Evolutionary conservation across 2,329 filamentous ascomycete genomes (phyloP).

Genomic region (Parastagonospora avenae): DNA sequence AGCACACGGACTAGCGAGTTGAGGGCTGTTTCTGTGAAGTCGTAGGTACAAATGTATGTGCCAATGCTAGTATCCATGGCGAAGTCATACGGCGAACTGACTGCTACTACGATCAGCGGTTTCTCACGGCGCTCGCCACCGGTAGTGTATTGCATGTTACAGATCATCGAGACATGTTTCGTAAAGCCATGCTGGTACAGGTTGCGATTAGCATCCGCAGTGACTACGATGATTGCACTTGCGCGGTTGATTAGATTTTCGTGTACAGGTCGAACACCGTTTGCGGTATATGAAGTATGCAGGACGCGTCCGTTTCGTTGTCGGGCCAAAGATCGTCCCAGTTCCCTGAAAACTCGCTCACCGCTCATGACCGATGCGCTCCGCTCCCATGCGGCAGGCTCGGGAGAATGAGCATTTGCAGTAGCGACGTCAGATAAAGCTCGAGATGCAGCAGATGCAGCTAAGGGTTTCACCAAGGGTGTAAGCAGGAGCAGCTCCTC

Average conservation of each 20-base stretch:
- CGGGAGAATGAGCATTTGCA: conserved; percentile 57
- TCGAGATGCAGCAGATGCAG: conserved; percentile 82
- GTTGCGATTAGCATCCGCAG: conserved; percentile 92
- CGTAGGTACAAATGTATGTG: conserved; percentile 93
- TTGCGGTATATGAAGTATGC: conserved; percentile 94
- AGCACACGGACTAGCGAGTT: conserved; percentile 81
- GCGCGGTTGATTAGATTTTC: conserved; percentile 90
- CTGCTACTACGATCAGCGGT: conserved; percentile 86
- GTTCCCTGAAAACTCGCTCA: conserved; percentile 87
- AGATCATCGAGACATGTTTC: conserved; percentile 96
- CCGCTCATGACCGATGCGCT: conserved; percentile 80
- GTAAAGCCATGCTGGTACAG: conserved; percentile 93
- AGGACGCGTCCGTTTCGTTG: conserved; percentile 84
- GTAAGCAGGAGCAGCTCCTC: conserved; percentile 91
- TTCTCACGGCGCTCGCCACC: conserved; percentile 76
- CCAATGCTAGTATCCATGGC: conserved; percentile 89
- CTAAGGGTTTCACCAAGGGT: conserved; percentile 88
- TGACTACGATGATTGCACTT: conserved; percentile 86
- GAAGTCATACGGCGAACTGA: conserved; percentile 96
- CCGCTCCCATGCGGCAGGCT: conserved; percentile 61
- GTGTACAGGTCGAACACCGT: conserved; percentile 88
- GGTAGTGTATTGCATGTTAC: conserved; percentile 75
- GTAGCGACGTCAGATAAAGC: conserved; percentile 66
- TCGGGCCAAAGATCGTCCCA: conserved; percentile 85
- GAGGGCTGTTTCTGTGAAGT: conserved; percentile 92